phyloP scores from a whole-genome alignment of 768 basidiomycete species.

The Clitopilus hobsonii region DNA sequence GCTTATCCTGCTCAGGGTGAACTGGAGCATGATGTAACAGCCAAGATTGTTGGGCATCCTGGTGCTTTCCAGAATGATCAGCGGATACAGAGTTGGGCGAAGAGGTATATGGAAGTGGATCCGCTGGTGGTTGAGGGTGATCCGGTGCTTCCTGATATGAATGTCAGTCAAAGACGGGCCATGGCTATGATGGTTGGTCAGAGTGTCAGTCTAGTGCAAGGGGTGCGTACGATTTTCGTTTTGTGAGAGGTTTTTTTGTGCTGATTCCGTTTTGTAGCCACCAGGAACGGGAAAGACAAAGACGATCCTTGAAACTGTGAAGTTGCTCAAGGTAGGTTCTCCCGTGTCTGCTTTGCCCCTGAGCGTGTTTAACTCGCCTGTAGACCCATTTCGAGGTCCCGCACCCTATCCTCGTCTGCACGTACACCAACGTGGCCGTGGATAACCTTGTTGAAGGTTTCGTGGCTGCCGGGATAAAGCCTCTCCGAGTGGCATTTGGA shows the following conservation, averaged over 20 bases:
- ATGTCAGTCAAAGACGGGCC: conserved; percentile 73
- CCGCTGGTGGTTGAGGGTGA: conserved; percentile 76
- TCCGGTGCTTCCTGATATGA: conserved; percentile 60
- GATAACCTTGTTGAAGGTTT: conserved; percentile 86
- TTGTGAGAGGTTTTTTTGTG: conserved; percentile 1
- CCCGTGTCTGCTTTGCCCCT: neutral
- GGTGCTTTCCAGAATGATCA: conserved; percentile 69
- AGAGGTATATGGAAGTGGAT: conserved; percentile 51
- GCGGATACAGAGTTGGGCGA: conserved; percentile 78
- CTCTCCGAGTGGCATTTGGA: conserved; percentile 70
- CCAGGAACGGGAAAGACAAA: conserved; percentile 93
- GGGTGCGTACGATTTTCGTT: conserved; percentile 43
- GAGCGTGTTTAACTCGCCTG: conserved; percentile 1
- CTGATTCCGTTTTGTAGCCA: conserved; percentile 43
- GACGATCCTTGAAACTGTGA: conserved; percentile 83
- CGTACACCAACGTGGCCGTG: conserved; percentile 91
- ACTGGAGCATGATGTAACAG: conserved; percentile 28
- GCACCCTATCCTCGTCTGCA: conserved; percentile 85
- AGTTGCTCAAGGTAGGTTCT: conserved; percentile 61
- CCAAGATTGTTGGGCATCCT: conserved; percentile 10
- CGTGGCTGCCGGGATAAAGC: conserved; percentile 52
- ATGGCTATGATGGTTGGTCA: conserved; percentile 86
- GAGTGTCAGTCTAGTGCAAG: conserved; percentile 78
- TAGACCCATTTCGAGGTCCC: conserved; percentile 78
- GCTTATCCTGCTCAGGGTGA: conserved; percentile 30